Evolutionary conservation across 202 grass and related monocot genomes (phyloP).

Genomic region (Carex sylvatica): DNA sequence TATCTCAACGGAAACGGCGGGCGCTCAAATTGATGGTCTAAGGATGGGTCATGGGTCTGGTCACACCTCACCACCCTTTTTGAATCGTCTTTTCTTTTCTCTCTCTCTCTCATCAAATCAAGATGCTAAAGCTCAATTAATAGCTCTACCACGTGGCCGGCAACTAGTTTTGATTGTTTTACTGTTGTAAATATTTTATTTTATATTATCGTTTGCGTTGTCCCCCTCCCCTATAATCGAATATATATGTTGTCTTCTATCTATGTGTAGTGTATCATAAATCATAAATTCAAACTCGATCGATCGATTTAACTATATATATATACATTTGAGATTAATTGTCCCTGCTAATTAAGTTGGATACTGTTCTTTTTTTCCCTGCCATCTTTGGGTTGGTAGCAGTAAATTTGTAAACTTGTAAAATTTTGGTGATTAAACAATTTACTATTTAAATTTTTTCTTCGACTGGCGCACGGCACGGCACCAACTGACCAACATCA

Average conservation of each 20-base stretch:
- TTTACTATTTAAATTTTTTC: not conserved
- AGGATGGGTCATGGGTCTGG: not conserved
- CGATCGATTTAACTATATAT: not conserved
- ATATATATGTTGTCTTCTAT: not conserved
- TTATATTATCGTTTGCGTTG: slow-evolving; percentile 16
- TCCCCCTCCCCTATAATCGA: not conserved
- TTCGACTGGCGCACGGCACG: not conserved
- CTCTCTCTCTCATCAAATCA: slow-evolving; percentile 12
- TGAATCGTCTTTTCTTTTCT: not conserved
- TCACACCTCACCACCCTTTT: not conserved
- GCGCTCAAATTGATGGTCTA: slow-evolving; percentile 29
- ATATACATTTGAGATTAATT: too few species aligned
- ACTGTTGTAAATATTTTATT: slow-evolving; percentile 23
- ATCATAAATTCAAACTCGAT: not conserved
- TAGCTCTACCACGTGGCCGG: not conserved
- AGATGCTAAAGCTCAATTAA: not conserved
- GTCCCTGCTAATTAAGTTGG: not conserved
- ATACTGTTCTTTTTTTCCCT: not conserved
- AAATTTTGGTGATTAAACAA: too few species aligned
- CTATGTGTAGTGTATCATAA: not conserved
- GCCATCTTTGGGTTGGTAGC: not conserved
- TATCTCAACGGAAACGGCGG: slow-evolving; percentile 48
- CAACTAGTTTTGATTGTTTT: slow-evolving; percentile 2
- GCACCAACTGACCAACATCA: not conserved
- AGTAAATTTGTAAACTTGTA: not conserved